Base-by-base conservation (phyloP, 192 early-diverging fungal species). In the Podila verticillata region DNA sequence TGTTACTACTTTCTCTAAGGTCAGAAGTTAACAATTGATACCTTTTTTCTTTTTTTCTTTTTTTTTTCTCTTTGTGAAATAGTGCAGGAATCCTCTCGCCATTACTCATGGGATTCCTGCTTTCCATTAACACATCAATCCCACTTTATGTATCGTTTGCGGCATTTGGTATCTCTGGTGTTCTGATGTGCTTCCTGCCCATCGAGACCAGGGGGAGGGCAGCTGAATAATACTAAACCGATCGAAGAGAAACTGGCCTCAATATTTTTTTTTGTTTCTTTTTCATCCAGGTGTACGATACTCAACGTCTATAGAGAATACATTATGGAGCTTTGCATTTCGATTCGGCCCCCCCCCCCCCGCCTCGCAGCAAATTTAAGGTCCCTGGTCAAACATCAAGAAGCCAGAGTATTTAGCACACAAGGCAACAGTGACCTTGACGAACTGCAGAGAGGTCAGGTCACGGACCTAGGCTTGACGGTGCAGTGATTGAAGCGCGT, bases 11-110 rank as follows among this genome's bases (percentile, higher is more conserved):
- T 47, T 10, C n/a, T 61, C 34, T 10, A 54, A 36, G 26, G 22
- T 15, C 39, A n/a, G 39, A 44, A 44, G 39, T 4, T 44, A 44
- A 44, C 39, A 22, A 26, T 74, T 22, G 31, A 26, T n/a, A 4
- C 15, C 29, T 29, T 35, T 10, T 39, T 22, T 48, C 28, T 15
- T n/a, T 32, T 30, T n/a, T 19, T 22, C 48, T 64, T 4, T 4
- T 70, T 49, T 31, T 24, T 58, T 57, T 63, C n/a, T 39, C 26
- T 31, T 29, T 22, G 24, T 3, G 24, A 63, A 19, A 47, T 70
- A 84, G 83, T 7, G 87, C 90, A 0, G 95, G 95, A 32, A 91
- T 94, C 47, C 66, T 92, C 34, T 91, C 92, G 8, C 95, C 95
- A 34, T 66, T 94, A 7, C 80, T 95, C 12, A 87, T 93, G 1